A percentile compares a stretch with the other conserved stretches of the same genome.
phyloP scores from a whole-genome alignment of 2,329 filamentous ascomycete genomes.

The Microthyrium microscopicum region DNA sequence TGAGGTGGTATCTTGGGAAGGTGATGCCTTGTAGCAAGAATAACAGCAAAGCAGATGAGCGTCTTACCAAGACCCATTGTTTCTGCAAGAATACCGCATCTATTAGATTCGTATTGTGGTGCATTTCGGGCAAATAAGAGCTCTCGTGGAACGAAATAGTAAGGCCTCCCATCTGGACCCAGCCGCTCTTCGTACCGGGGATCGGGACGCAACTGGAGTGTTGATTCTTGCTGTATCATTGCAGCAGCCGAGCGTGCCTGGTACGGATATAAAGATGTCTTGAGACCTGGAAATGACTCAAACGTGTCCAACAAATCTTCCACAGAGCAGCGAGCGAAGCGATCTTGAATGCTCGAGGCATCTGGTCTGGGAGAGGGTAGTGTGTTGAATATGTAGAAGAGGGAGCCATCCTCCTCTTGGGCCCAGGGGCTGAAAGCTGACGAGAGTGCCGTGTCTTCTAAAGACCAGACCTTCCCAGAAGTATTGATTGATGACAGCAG shows the following conservation, averaged over 20 bases:
- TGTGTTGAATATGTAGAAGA: constrained; percentile 58
- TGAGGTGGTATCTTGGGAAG: constrained; percentile 48
- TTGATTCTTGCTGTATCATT: constrained; percentile 69
- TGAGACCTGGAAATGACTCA: constrained; percentile 36
- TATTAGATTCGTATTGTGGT: constrained; percentile 53
- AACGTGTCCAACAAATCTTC: constrained; percentile 33
- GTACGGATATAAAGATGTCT: constrained; percentile 55
- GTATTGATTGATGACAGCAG: constrained; percentile 41
- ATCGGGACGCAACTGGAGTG: constrained; percentile 49
- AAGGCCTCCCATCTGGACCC: constrained; percentile 45
- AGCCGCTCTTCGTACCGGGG: constrained; percentile 47
- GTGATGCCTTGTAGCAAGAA: constrained; percentile 59
- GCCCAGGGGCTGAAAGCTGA: constrained; percentile 24
- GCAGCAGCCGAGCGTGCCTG: constrained; percentile 63
- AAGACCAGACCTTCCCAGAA: constrained; percentile 39
- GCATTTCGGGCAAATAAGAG: constrained; percentile 48
- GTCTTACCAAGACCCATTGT: constrained; percentile 72
- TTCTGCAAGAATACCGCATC: constrained; percentile 65
- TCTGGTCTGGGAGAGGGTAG: constrained; percentile 50
- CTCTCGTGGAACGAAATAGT: constrained; percentile 54
- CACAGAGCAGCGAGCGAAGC: constrained; percentile 36
- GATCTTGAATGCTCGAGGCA: constrained; percentile 31
- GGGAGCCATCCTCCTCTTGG: constrained; percentile 30
- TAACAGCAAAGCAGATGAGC: constrained; percentile 55
- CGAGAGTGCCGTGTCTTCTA: constrained; percentile 14